Evolutionary conservation across 768 basidiomycete genomes (phyloP), one percentile per base, ranked within the genome.

Genomic region (Lyophyllum atratum): DNA sequence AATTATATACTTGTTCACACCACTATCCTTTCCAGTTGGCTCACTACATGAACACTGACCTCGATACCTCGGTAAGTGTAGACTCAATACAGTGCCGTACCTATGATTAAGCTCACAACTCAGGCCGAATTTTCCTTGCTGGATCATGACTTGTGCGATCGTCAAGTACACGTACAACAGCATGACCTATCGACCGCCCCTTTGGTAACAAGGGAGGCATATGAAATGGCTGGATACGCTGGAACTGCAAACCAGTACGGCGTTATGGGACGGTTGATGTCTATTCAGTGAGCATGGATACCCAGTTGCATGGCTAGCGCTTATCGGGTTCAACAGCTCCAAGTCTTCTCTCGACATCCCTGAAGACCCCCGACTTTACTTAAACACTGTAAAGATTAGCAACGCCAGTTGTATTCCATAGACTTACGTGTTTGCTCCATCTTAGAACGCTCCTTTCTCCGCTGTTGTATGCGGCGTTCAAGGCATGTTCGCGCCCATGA

Each of bases 391-490:
- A 66, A 74, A 49, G 51, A 37, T 15, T 26, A 46, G n/a, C 14
- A 19, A 47, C 53, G 15, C 22, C 25, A 25, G 9, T 39, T 17
- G 33, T 33, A 25, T 28, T 54, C 31, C 17, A 55, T 50, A 25
- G 10, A 31, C 4, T 8, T 14, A 4, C 37, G 15, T 39, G 4
- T 17, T 39, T 39, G 33, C 40, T 25, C 31, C 14, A n/a, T 10
- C 15, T 15, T 56, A 89, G 89, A 90, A 89, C 64, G 78, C 89
- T 0, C 89, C 89, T 0, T 86, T 89, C 63, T 90, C 89, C 0
- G 85, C 88, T 0, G 64, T 90, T n/a, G 80, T 90, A 2, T 91
- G 89, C 51, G 89, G 89, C 0, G 88, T 89, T 0, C 89, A 90
- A 72, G 80, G 77, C 74, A 48, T 22, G 59, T 43, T 48, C 15